Evolutionary conservation across 352 stramenopile species (phyloP), one percentile per base, ranked within the genome.

Genomic region (Globisporangium radiosum): DNA sequence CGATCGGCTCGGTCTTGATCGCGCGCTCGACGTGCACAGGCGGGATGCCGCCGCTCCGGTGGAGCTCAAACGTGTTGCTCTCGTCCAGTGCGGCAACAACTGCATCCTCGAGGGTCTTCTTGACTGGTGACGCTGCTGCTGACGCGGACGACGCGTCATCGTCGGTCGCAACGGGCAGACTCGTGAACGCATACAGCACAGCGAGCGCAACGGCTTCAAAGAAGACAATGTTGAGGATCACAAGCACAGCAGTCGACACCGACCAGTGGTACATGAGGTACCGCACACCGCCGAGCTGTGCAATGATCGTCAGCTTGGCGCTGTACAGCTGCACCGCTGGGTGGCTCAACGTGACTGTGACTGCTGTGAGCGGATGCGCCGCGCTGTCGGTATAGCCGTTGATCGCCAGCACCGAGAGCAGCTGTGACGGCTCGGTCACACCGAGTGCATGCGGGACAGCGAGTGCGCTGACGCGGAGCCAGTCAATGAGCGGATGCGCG

Each of bases 191-290:
- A 58, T 84, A 88, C 37, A 92, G 39, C 47, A 92, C 73, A 36
- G 85, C 66, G 14, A 92, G 61, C n/a, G 51, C 73, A 47, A 92
- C 59, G 14, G 69, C 71, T 66, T 94, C 78, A 47, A 88, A 56
- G 50, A 91, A 85, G 40, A 82, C 81, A 60, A 94, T 81, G 65
- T 92, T 90, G 60, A 90, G 56, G 39, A 90, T 89, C 53, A 88
- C 73, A 37, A 90, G 43, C 59, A 86, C 62, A 7, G 83, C 81
- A 0, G 83, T 92, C 37, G 81, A 65, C 36, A 90, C 56, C 37
- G 80, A 76, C 83, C 84, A 94, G 73, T 94, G 81, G 67, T 94
- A 94, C 84, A 94, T 94, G 57, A 92, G 68, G 51, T 91, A 94
- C 17, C 80, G 81, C 50, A 94, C 68, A 7, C 84, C 84, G 49